A percentile compares a stretch with the other conserved stretches of the same genome.
phyloP scores from a whole-genome alignment of 139 green algal species.

The Micractinium conductrix region DNA sequence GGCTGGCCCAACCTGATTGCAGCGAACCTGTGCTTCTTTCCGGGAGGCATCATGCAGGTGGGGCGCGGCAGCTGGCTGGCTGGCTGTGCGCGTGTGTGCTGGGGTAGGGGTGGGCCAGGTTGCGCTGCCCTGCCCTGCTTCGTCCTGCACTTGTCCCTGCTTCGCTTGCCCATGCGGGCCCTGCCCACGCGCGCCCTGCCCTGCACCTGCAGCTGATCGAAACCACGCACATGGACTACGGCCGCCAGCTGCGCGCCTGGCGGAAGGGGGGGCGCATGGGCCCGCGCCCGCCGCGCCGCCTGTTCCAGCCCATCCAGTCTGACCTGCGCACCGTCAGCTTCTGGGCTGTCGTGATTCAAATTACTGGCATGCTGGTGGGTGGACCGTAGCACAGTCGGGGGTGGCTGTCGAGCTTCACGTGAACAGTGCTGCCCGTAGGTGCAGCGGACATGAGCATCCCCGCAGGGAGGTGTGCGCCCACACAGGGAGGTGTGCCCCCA shows the following conservation, averaged over 20 bases:
- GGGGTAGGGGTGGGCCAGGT: not conserved
- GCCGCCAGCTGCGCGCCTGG: not conserved
- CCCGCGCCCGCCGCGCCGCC: not conserved
- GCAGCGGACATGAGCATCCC: too few relatives aligned
- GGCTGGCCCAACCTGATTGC: conserved; percentile 5
- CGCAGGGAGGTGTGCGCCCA: too few relatives aligned
- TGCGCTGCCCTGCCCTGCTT: not conserved
- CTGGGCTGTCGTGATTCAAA: not conserved
- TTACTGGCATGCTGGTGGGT: conserved; percentile 9
- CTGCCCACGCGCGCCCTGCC: too few relatives aligned
- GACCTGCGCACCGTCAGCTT: not conserved
- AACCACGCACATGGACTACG: conserved; percentile 5
- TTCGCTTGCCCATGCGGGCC: not conserved
- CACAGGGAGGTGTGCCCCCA: too few relatives aligned
- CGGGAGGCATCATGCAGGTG: conserved; percentile 2
- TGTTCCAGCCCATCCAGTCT: not conserved
- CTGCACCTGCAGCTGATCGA: not conserved
- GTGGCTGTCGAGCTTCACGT: too few relatives aligned
- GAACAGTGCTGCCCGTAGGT: too few relatives aligned
- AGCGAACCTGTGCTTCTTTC: conserved; percentile 18
- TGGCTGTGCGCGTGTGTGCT: not conserved
- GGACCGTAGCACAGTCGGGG: too few relatives aligned
- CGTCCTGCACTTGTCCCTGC: not conserved
- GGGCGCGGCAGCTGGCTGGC: not conserved
- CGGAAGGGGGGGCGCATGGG: not conserved